Conservation (phyloP, 2,329 filamentous ascomycete genomes). For the Claviceps purpurea region DNA sequence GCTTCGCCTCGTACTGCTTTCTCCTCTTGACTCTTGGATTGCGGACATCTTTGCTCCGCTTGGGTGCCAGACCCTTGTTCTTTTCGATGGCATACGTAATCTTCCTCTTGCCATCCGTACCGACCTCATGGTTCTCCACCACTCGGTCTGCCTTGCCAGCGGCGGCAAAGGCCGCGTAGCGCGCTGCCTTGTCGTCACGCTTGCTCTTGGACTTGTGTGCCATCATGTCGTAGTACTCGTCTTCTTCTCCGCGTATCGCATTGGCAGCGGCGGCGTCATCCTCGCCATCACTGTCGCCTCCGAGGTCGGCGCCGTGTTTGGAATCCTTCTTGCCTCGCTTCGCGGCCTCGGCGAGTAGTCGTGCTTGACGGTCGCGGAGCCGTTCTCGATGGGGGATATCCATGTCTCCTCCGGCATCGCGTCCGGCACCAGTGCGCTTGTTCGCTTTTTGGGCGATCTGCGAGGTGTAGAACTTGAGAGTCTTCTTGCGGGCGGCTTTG, state of each 20-base stretch:
- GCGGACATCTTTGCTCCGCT: constrained; percentile 82
- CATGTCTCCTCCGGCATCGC: constrained; percentile 63
- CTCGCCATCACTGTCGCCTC: constrained; percentile 54
- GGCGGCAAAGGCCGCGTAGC: constrained; percentile 39
- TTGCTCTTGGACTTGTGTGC: constrained; percentile 56
- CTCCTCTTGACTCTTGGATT: constrained; percentile 98
- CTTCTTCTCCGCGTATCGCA: constrained; percentile 43
- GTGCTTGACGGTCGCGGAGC: constrained; percentile 68
- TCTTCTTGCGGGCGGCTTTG: constrained; percentile 83
- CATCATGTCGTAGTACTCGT: constrained; percentile 86
- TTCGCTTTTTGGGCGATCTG: constrained; percentile 93
- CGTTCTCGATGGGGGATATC: constrained; percentile 85
- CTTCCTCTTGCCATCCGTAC: constrained; percentile 76
- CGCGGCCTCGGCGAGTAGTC: constrained; percentile 81
- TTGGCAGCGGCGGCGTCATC: constrained; percentile 41
- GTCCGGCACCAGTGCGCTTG: constrained; percentile 61
- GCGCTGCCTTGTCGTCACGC: constrained; percentile 55
- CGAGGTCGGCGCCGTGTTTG: constrained; percentile 52
- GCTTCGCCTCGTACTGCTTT: constrained; percentile 89
- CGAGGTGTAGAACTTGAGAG: constrained; percentile 91
- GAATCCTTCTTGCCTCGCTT: constrained; percentile 58
- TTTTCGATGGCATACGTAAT: constrained; percentile 92
- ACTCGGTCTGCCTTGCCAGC: constrained; percentile 52
- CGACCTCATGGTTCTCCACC: constrained; percentile 54
- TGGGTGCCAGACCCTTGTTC: constrained; percentile 88